These are phyloP conservation scores for Pestalotiopsis sp. DNA, from an alignment of 2,329 filamentous ascomycete species.

Conservation along the genomic window DNA sequence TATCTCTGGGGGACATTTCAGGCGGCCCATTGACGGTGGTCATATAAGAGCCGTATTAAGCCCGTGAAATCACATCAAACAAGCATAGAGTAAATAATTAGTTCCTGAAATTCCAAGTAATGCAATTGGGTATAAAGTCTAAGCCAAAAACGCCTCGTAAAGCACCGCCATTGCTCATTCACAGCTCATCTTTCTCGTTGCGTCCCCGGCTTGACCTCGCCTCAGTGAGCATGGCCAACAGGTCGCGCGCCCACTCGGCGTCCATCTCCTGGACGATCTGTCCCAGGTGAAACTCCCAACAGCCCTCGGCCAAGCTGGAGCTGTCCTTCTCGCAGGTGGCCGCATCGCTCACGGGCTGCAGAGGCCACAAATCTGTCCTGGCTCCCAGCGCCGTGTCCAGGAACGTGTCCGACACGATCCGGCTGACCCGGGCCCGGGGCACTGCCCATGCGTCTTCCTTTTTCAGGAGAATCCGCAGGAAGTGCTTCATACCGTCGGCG, in stretches of 20 bases:
- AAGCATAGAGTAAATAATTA: not conserved
- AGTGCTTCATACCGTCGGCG: constrained; percentile 53
- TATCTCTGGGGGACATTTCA: not conserved
- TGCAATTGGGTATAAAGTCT: constrained; percentile 8
- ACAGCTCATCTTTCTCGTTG: constrained; percentile 12
- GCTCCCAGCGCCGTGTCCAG: constrained; percentile 68
- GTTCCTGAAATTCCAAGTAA: not conserved
- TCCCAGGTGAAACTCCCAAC: constrained; percentile 59
- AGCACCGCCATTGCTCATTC: not conserved
- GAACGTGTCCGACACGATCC: constrained; percentile 66
- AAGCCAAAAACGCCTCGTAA: not conserved
- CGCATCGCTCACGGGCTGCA: constrained; percentile 33
- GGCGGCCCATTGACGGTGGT: not conserved
- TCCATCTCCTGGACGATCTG: constrained; percentile 40
- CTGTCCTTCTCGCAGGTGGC: constrained; percentile 37
- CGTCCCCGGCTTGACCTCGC: constrained; percentile 44
- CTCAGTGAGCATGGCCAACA: constrained; percentile 25
- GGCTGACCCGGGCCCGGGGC: constrained; percentile 56
- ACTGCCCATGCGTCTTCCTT: constrained; percentile 50
- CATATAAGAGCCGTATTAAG: not conserved
- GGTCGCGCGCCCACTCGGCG: constrained; percentile 46
- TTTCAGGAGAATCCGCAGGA: constrained; percentile 55
- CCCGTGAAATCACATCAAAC: not conserved
- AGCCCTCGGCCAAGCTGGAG: constrained; percentile 47
- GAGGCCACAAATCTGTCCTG: constrained; percentile 58